A percentile compares a stretch with the other conserved stretches of the same genome.
phyloP scores from a whole-genome alignment of 31 red algal genomes.

The Porphyra umbilicalis region DNA sequence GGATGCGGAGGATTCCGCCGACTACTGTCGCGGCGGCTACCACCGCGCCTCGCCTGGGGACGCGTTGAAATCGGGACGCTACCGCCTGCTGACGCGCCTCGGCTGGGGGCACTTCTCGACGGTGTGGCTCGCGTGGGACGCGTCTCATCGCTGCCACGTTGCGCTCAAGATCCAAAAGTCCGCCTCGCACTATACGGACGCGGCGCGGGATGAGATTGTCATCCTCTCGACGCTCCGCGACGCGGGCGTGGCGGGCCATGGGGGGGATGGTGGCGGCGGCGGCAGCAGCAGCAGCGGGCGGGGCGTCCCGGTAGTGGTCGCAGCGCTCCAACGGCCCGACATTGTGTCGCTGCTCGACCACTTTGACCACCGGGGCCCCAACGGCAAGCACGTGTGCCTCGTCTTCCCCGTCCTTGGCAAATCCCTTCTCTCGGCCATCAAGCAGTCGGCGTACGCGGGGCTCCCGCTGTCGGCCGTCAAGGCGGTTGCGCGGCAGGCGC shows the following conservation, averaged over 20 bases:
- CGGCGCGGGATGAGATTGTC: conserved; percentile 87
- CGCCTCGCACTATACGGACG: conserved; percentile 71
- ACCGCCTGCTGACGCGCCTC: conserved; percentile 68
- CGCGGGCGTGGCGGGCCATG: neutral
- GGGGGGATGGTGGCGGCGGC: neutral
- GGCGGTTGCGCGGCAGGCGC: conserved; percentile 40
- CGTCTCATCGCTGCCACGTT: conserved; percentile 12
- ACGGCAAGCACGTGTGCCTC: conserved; percentile 79
- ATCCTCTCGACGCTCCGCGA: conserved; percentile 32
- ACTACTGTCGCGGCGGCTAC: conserved; percentile 85
- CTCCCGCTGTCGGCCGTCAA: conserved; percentile 58
- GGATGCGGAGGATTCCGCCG: conserved; percentile 60
- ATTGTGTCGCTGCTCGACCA: conserved; percentile 62
- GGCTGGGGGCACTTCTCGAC: conserved; percentile 99
- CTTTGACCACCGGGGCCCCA: conserved; percentile 62
- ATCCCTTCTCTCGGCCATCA: conserved; percentile 64
- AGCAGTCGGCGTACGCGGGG: conserved; percentile 61
- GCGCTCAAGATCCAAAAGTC: conserved; percentile 96
- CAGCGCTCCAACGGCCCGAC: neutral
- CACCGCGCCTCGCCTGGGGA: conserved; percentile 78
- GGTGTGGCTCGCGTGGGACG: conserved; percentile 79
- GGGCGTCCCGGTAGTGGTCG: neutral
- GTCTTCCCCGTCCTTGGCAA: conserved; percentile 80
- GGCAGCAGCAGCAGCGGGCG: neutral
- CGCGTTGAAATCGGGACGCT: conserved; percentile 54